Evolutionary conservation across 2,329 filamentous ascomycete genomes (phyloP), one percentile per base, ranked within the genome.

Genomic region (Phyllosticta citriasiana): DNA sequence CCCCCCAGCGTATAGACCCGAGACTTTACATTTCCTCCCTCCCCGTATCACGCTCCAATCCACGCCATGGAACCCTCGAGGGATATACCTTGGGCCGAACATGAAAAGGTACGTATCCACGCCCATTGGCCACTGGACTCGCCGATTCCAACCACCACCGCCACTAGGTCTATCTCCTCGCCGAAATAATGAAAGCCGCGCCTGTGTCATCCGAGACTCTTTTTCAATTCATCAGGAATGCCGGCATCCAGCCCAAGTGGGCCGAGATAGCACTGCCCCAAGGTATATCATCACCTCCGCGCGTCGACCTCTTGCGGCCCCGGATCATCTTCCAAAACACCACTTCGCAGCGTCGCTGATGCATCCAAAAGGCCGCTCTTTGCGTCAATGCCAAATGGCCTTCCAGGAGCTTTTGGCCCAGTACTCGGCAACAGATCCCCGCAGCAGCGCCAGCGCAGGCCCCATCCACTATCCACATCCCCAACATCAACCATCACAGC

Each of bases 141-240:
- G 12, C 26, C 56, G 22, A 26, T 55, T 26, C 51, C 30, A 53
- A 47, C 54, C 52, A 47, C 57, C 53, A 47, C 54, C 52, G 40
- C 57, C 53, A 63, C 52, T 62, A 59, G 70, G 67, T 73, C 63
- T 76, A 76, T 67, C 69, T 82, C 61, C 74, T 82, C 65, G 76
- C 79, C 66, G 80, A 82, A 68, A 77, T 80, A 64, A 72, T 82
- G 65, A 82, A 80, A 68, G 73, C 72, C 52, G 74, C 75, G 61
- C 70, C 73, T 53, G 71, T 80, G 60, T 71, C 76, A 52, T 74
- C 77, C 55, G 71, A 74, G 64, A 69, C 73, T 53, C 71, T 80
- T 61, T 73, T 77, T 64, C 69, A 74, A 61, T 69, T 78, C 64
- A 73, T 81, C 64, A 71, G 73, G 63, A 74, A 77, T 58, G 66